Evolutionary conservation across 2,329 filamentous ascomycete genomes (phyloP), one percentile per base, ranked within the genome.

Genomic region (Leptographium galeiforme): DNA sequence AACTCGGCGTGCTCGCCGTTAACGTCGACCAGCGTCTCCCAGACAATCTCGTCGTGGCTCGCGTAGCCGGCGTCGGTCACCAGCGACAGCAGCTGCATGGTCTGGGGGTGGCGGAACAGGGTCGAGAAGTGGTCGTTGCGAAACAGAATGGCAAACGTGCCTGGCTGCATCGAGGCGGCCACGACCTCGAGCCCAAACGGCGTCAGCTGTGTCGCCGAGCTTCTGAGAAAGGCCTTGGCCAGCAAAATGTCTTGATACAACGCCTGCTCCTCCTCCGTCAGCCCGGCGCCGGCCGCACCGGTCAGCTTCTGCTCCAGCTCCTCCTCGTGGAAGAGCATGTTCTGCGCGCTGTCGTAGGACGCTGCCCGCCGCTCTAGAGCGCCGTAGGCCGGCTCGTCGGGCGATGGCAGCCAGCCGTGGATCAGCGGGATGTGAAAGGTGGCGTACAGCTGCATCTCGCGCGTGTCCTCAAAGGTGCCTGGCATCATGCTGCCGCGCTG

Each of bases 71-170:
- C 86, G 64, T 98, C 93, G 0, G 93, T 97, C 14, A 98, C 89
- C 4, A 98, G 72, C 0, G 87, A 89, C 58, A 91, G 79, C 1
- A 97, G 75, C 59, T 87, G 78, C 43, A 81, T 75, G 0, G 84
- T 88, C 46, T 82, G 72, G 0, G 91, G 89, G 61, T 97, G 89
- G 56, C 90, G 88, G 68, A 95, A 95, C 0, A 98, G 68, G 0
- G 91, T 97, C 44, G 89, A 89, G 63, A 98, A 98, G 65, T 98
- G 93, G 63, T 98, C 91, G 62, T 98, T 98, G 32, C 93, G 81
- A 71, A 98, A 98, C 1, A 98, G 70, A 50, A 98, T 97, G 0
- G 88, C 88, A 57, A 96, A 80, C 1, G 85, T 81, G 2, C 89
- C 91, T 1, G 89, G 84, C 13, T 77, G 71, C 54, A 96, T 76